phyloP scores from a whole-genome alignment of 805 yeast genomes.

The Danielozyma ontarioensis region DNA sequence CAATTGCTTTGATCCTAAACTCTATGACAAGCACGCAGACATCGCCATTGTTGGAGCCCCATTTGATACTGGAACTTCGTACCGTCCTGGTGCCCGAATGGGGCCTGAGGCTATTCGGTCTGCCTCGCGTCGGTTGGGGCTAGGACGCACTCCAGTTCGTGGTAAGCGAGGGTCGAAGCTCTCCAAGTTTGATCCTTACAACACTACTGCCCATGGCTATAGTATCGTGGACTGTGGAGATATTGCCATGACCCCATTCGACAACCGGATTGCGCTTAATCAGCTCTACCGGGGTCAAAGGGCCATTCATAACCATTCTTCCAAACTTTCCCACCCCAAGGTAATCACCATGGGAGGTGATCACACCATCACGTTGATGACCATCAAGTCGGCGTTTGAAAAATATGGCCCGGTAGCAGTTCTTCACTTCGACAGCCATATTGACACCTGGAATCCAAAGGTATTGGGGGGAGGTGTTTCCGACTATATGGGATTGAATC shows the following conservation, averaged over 20 bases:
- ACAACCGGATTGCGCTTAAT: constrained; percentile 55
- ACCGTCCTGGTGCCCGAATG: constrained; percentile 54
- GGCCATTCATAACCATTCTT: constrained; percentile 38
- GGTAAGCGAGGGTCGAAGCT: constrained; percentile 26
- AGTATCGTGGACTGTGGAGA: constrained; percentile 59
- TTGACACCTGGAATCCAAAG: constrained; percentile 67
- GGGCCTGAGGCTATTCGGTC: constrained; percentile 52
- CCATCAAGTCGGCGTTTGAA: constrained; percentile 47
- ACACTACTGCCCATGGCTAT: constrained; percentile 29
- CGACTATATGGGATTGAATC: constrained; percentile 54
- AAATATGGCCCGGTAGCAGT: constrained; percentile 42
- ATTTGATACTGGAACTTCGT: constrained; percentile 53
- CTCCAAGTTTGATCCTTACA: constrained; percentile 48
- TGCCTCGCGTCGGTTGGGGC: constrained; percentile 41
- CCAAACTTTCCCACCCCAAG: constrained; percentile 20
- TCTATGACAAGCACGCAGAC: constrained; percentile 24
- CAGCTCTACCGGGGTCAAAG: constrained; percentile 57
- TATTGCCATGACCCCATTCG: constrained; percentile 64
- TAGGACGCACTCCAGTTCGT: constrained; percentile 32
- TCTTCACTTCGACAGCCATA: constrained; percentile 63
- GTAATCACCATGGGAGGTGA: constrained; percentile 58
- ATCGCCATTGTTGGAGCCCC: constrained; percentile 58
- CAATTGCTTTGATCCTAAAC: constrained; percentile 41
- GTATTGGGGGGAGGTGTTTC: constrained; percentile 60
- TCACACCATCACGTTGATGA: constrained; percentile 52